A percentile compares a stretch with the other conserved stretches of the same genome.
Conservation (phyloP, 306 rosid genomes). For the Lathyrus aphaca region DNA sequence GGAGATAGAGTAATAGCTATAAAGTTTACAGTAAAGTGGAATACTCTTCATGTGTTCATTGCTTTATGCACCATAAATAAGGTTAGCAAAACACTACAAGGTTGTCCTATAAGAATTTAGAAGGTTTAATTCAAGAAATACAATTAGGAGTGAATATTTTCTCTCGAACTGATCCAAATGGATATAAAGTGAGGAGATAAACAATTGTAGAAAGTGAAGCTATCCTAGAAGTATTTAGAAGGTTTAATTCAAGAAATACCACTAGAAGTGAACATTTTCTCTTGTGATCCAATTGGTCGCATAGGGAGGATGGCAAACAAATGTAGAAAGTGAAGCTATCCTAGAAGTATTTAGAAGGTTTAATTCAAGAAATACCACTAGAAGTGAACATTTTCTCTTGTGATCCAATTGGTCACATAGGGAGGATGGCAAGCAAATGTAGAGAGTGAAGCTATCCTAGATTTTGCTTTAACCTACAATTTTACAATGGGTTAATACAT, state of each 20-base stretch:
- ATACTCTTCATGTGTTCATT: neutral
- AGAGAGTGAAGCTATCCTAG: neutral
- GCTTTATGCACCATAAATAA: conserved; percentile 15
- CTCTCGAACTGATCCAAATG: neutral
- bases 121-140: conserved; percentile 16
- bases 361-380: conserved; percentile 16
- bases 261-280: neutral
- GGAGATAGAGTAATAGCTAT: conserved; percentile 9
- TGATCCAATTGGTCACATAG: neutral
- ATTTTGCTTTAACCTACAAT: conserved; percentile 7
- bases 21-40: neutral
- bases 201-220: neutral
- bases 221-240: neutral
- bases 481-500: neutral
- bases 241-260: conserved; percentile 17
- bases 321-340: neutral
- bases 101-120: neutral
- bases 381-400: neutral
- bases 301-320: neutral
- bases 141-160: conserved; percentile 1
- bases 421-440: neutral
- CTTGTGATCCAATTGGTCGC: neutral
- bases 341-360: neutral
- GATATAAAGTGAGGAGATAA: neutral
- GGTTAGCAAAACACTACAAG: conserved; percentile 3